Conservation (phyloP, 2,329 filamentous ascomycete species). For the Atkinsonella hypoxylon region DNA sequence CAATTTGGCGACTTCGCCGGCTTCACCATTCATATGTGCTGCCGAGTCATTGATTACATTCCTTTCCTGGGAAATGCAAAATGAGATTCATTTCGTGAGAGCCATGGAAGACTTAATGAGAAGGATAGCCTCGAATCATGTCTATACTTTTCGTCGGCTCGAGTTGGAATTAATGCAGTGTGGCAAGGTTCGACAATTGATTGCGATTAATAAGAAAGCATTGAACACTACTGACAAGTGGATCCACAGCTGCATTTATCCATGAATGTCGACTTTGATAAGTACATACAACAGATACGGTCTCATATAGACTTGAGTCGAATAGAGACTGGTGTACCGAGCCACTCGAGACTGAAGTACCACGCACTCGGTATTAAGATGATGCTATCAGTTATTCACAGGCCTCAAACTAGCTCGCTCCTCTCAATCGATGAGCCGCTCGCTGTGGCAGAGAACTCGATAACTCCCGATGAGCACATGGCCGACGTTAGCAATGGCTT, state of each 20-base stretch:
- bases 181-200: conserved; percentile 32
- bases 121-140: conserved; percentile 22
- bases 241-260: conserved; percentile 26
- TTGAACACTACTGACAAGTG: not conserved
- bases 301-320: conserved; percentile 28
- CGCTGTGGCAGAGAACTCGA: not conserved
- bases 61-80: conserved; percentile 23
- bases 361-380: conserved; percentile 29
- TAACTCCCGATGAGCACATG: not conserved
- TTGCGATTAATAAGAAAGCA: no score
- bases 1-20: conserved; percentile 13
- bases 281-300: conserved; percentile 29
- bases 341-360: conserved; percentile 26
- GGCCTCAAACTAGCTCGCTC: not conserved
- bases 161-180: conserved; percentile 40
- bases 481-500: no score
- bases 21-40: conserved; percentile 23
- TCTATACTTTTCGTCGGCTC: conserved; percentile 31
- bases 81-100: conserved; percentile 18
- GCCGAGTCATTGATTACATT: conserved; percentile 24
- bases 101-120: conserved; percentile 24
- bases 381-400: conserved; percentile 26
- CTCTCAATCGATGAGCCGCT: not conserved
- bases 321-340: conserved; percentile 5
- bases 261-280: conserved; percentile 25